Evolutionary conservation across 306 rosid genomes (phyloP).

Genomic region (Prunus mira): DNA sequence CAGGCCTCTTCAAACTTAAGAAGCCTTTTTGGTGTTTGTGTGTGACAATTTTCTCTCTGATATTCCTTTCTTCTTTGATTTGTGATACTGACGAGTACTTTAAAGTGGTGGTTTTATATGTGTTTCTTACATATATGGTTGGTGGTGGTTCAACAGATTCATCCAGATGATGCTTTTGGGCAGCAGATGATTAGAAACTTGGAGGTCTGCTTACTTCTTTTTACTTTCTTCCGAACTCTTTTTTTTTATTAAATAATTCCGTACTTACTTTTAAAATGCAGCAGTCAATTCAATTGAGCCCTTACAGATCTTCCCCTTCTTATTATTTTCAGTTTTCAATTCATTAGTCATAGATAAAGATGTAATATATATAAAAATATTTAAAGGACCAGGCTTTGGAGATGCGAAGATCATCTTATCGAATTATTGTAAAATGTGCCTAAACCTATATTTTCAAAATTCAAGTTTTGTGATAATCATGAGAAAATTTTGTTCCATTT

Average conservation of each 20-base stretch:
- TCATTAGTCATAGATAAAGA: neutral
- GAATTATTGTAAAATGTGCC: neutral
- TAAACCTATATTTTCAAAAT: neutral
- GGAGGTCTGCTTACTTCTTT: constrained; percentile 51
- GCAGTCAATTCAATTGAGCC: neutral
- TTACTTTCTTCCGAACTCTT: neutral
- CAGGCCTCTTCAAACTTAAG: constrained; percentile 19
- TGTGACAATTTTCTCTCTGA: neutral
- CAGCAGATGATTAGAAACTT: constrained; percentile 91
- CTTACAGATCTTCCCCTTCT: neutral
- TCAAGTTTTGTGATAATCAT: neutral
- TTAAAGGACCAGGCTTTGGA: neutral
- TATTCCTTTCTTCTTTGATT: constrained; percentile 1
- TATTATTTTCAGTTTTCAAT: neutral
- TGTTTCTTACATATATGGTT: constrained; percentile 13
- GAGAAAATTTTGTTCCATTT: neutral
- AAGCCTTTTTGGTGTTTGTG: neutral
- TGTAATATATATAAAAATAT: neutral
- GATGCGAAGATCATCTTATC: neutral
- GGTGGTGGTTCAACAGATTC: constrained; percentile 60
- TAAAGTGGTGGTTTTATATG: neutral
- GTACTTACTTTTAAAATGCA: neutral
- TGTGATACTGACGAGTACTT: neutral
- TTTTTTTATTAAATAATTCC: neutral
- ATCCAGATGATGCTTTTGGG: constrained; percentile 95